Conservation (phyloP, 129 eudicot genomes). For the Tanacetum coccineum region DNA sequence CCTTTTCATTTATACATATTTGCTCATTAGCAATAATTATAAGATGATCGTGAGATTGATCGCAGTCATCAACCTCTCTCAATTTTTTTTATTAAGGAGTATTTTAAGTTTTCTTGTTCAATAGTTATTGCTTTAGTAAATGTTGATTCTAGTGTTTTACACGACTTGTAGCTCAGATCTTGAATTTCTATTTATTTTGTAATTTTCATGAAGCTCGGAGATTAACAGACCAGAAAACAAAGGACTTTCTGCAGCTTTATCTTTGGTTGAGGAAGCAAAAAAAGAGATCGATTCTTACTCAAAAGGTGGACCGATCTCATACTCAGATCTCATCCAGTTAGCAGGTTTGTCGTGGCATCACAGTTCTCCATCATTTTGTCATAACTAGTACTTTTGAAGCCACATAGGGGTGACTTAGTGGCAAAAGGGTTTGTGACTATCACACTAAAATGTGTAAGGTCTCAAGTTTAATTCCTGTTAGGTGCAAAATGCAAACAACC, state of each 20-base stretch:
- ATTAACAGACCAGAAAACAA: slow-evolving; percentile 84
- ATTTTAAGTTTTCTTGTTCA: neutral
- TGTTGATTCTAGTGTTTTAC: neutral
- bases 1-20: too few species aligned
- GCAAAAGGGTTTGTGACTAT: too few species aligned
- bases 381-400: too few species aligned
- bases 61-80: neutral
- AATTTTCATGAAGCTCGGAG: slow-evolving; percentile 78
- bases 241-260: slow-evolving; percentile 76
- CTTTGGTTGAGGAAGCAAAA: slow-evolving; percentile 70
- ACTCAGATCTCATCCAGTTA: slow-evolving; percentile 85
- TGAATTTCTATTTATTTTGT: slow-evolving; percentile 25
- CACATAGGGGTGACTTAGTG: too few species aligned
- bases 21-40: too few species aligned
- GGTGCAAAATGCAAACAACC: too few species aligned
- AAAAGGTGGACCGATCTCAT: slow-evolving; percentile 94
- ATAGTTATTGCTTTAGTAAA: neutral
- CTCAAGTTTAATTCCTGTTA: too few species aligned
- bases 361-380: neutral
- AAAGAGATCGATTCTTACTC: slow-evolving; percentile 94
- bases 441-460: too few species aligned
- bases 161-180: slow-evolving; percentile 11
- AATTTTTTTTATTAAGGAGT: neutral
- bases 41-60: too few species aligned
- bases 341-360: slow-evolving; percentile 45